phyloP scores from a whole-genome alignment of 192 early-diverging fungal genomes.

The Umbelopsis sp. region DNA sequence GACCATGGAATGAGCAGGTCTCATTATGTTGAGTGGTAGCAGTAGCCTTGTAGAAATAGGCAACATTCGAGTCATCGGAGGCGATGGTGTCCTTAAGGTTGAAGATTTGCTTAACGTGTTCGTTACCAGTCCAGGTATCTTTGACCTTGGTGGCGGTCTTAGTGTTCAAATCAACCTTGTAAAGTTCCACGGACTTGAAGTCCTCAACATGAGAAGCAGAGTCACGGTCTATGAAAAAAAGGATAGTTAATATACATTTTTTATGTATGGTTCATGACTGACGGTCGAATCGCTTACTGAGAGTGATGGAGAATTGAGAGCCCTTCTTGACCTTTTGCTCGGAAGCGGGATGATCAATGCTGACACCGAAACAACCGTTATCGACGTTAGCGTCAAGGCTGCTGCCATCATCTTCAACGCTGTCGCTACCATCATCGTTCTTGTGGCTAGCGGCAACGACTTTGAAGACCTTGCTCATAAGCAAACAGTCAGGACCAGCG shows the following conservation, averaged over 20 bases:
- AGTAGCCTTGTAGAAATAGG: slow-evolving; percentile 37
- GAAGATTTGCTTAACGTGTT: slow-evolving; percentile 27
- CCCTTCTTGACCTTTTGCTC: slow-evolving; percentile 19
- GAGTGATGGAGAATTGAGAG: slow-evolving; percentile 14
- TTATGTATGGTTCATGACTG: neutral
- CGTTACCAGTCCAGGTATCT: slow-evolving; percentile 31
- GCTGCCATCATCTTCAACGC: slow-evolving; percentile 3
- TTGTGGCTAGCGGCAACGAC: slow-evolving; percentile 24
- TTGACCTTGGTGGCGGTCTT: slow-evolving; percentile 28
- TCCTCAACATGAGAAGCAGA: slow-evolving; percentile 36
- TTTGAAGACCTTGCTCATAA: slow-evolving; percentile 43
- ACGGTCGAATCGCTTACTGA: neutral
- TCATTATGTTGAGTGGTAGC: slow-evolving; percentile 33
- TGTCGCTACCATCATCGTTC: slow-evolving; percentile 29
- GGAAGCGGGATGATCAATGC: slow-evolving; percentile 17
- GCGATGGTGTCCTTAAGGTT: slow-evolving; percentile 37
- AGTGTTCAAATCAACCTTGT: slow-evolving; percentile 29
- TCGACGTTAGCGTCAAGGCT: slow-evolving; percentile 30
- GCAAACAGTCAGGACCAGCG: slow-evolving; percentile 37
- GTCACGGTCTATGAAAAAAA: slow-evolving; percentile 30
- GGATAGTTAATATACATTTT: neutral
- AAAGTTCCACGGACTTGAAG: slow-evolving; percentile 23
- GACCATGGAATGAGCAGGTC: slow-evolving; percentile 38
- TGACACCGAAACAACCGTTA: slow-evolving; percentile 41
- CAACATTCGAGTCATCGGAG: neutral